Percentiles rank a stretch among this genome's conserved stretches.
These are phyloP conservation scores for Teunomyces lycoperdinae DNA, from an alignment of 805 yeast species.

Conservation along the genomic window DNA sequence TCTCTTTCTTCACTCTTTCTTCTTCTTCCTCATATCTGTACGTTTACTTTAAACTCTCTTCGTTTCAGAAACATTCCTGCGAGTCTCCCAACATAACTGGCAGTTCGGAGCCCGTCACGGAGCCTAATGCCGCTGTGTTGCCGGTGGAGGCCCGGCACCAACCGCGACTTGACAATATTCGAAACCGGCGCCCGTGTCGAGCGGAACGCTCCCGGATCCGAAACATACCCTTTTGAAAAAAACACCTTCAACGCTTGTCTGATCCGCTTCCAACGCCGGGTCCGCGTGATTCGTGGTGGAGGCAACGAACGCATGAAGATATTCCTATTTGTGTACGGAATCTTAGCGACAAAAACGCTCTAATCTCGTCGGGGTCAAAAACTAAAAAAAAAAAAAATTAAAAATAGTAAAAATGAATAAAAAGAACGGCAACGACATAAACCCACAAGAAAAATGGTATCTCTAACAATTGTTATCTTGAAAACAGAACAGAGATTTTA, in stretches of 20 bases:
- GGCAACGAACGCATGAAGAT: conserved; percentile 20
- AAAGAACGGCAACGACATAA: too few relatives aligned
- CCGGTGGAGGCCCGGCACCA: conserved; percentile 17
- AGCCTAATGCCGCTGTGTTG: conserved; percentile 9
- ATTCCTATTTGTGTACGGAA: not conserved
- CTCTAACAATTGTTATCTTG: too few relatives aligned
- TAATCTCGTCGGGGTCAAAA: not conserved
- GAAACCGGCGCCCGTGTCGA: conserved; percentile 13
- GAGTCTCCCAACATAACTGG: conserved; percentile 20
- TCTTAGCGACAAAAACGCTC: not conserved
- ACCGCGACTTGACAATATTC: conserved; percentile 24
- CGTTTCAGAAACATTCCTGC: conserved; percentile 15
- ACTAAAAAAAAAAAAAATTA: not conserved
- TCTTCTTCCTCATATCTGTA: not conserved
- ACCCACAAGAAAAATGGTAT: too few relatives aligned
- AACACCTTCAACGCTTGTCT: conserved; percentile 26
- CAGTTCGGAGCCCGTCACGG: conserved; percentile 14
- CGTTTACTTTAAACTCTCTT: not conserved
- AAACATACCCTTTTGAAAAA: conserved; percentile 24
- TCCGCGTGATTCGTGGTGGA: conserved; percentile 32
- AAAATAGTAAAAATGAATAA: too few relatives aligned
- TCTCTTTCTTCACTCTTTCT: not conserved
- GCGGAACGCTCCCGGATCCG: conserved; percentile 24
- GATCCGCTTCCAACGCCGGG: conserved; percentile 30
- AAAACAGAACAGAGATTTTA: too few relatives aligned